phyloP scores from a whole-genome alignment of 2,329 filamentous ascomycete genomes.

The Aspergillus sp. region DNA sequence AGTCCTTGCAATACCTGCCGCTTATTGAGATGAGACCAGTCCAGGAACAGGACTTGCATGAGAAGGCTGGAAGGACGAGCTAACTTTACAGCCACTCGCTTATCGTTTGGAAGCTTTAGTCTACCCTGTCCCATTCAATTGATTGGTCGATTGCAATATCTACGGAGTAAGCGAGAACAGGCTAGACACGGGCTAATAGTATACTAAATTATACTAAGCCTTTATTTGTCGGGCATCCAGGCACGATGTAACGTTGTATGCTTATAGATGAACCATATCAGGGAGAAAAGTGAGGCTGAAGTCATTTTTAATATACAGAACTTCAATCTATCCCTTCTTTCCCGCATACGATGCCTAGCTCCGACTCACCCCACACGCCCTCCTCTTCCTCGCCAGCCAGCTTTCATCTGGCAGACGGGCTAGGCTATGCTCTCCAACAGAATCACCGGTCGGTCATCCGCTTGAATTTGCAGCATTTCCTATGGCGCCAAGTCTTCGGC shows the following conservation, averaged over 20 bases:
- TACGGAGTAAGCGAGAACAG: too few relatives aligned
- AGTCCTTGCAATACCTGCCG: not conserved
- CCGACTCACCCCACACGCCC: not conserved
- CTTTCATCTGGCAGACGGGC: constrained; percentile 4
- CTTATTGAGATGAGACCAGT: not conserved
- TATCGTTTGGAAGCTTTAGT: too few relatives aligned
- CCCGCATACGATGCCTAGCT: not conserved
- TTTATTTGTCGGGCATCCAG: not conserved
- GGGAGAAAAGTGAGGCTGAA: too few relatives aligned
- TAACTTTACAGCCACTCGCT: not conserved
- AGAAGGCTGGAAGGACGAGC: not conserved
- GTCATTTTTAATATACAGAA: too few relatives aligned
- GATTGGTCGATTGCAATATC: too few relatives aligned
- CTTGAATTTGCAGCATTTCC: constrained; percentile 33
- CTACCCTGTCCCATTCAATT: too few relatives aligned
- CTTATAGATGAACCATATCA: too few relatives aligned
- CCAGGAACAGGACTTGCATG: not conserved
- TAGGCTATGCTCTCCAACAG: constrained; percentile 14
- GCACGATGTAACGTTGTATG: not conserved
- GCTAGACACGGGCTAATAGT: not conserved
- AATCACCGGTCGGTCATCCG: constrained; percentile 15
- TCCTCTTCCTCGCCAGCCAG: not conserved
- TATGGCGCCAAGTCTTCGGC: constrained; percentile 29
- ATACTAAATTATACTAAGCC: not conserved
- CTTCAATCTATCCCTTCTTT: too few relatives aligned